These are phyloP conservation scores for Trichaptum fuscoviolaceum DNA, from an alignment of 768 basidiomycete species.

Conservation along the genomic window DNA sequence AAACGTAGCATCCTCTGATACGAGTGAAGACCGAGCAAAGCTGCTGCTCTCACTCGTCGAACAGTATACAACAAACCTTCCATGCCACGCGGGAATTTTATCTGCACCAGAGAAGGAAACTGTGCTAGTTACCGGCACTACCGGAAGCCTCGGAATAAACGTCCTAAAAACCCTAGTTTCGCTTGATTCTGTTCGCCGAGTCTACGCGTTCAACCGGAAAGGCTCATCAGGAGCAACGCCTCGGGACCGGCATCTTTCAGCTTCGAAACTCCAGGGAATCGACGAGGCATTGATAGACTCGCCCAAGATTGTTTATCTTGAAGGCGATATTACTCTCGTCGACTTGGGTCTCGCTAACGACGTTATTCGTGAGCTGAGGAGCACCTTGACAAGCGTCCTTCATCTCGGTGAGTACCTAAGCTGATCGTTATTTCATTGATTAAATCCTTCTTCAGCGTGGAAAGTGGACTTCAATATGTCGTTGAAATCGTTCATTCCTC, in stretches of 20 bases:
- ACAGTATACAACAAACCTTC: conserved; percentile 5
- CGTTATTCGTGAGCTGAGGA: conserved; percentile 10
- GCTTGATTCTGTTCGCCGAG: conserved; percentile 11
- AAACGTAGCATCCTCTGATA: conserved; percentile 21
- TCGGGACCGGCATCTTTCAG: conserved; percentile 21
- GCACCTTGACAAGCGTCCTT: background rate
- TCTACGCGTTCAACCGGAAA: conserved; percentile 29
- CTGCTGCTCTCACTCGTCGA: conserved; percentile 17
- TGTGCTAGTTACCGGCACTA: conserved; percentile 31
- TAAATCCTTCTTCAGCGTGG: conserved; percentile 14
- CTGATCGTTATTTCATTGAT: background rate
- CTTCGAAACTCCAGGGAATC: conserved; percentile 27
- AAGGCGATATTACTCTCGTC: conserved; percentile 15
- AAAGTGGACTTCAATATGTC: conserved; percentile 17
- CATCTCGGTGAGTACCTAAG: background rate
- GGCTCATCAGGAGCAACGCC: conserved; percentile 14
- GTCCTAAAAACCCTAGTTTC: conserved; percentile 20
- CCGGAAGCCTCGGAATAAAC: conserved; percentile 27
- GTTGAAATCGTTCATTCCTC: conserved; percentile 13
- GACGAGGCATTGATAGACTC: conserved; percentile 19
- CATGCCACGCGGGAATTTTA: background rate
- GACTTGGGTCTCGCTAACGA: conserved; percentile 15
- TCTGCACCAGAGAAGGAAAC: conserved; percentile 15
- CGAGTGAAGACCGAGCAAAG: conserved; percentile 37
- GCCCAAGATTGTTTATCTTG: conserved; percentile 14